phyloP scores from a whole-genome alignment of 2,329 filamentous ascomycete species.

The Microsporum ferrugineum region DNA sequence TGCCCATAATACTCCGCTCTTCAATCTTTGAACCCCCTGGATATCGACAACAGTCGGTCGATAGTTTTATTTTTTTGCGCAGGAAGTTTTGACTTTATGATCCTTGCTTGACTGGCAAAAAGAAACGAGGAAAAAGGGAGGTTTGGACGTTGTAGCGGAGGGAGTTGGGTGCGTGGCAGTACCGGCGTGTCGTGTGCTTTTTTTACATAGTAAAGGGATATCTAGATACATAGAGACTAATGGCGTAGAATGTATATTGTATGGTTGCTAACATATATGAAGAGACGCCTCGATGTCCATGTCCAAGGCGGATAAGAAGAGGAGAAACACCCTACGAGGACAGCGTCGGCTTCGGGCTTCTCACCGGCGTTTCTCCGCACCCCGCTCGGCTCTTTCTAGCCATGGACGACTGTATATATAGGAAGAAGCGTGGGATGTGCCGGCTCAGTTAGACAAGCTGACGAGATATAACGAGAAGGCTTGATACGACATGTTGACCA shows the following conservation, averaged over 20 bases:
- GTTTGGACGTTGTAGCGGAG: not conserved
- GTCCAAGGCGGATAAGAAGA: no score
- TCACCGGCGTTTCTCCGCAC: slow-evolving; percentile 8
- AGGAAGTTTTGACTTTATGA: not conserved
- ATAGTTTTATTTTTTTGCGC: slow-evolving; percentile 25
- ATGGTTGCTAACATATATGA: no score
- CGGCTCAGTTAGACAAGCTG: not conserved
- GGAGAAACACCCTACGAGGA: not conserved
- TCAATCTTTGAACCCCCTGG: slow-evolving; percentile 45
- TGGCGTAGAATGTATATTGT: no score
- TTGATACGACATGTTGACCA: slow-evolving; percentile 25
- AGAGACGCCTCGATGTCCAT: no score
- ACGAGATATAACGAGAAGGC: not conserved
- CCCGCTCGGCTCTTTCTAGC: not conserved
- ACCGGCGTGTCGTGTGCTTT: not conserved
- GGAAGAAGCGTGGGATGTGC: not conserved
- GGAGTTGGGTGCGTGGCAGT: not conserved
- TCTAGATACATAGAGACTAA: no score
- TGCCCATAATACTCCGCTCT: slow-evolving; percentile 48
- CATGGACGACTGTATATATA: slow-evolving; percentile 7
- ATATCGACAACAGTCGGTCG: slow-evolving; percentile 36
- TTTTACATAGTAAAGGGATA: not conserved
- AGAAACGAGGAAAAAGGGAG: not conserved
- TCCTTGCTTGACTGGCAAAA: not conserved
- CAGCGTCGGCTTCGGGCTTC: not conserved